Conservation (phyloP, 345 rosid genomes). For the Populus simonii region DNA sequence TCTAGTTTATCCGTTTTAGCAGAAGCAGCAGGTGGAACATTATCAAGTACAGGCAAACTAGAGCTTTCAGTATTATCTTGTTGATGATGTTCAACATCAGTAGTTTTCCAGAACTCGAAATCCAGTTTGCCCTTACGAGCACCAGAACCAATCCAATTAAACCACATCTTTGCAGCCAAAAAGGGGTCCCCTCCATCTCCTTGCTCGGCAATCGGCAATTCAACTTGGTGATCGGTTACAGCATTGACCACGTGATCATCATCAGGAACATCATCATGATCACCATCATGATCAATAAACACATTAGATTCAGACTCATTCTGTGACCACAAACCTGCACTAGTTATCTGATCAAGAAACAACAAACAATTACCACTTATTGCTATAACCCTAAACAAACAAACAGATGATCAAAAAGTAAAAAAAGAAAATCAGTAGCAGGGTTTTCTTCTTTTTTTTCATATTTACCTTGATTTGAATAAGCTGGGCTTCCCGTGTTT, state of each 20-base stretch:
- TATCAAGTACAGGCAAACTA: conserved; percentile 34
- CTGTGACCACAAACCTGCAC: conserved; percentile 88
- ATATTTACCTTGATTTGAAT: conserved; percentile 66
- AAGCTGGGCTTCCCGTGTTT: conserved; percentile 60
- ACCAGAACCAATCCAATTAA: conserved; percentile 47
- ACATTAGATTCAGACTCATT: conserved; percentile 43
- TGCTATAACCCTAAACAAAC: conserved; percentile 3
- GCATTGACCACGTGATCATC: conserved; percentile 36
- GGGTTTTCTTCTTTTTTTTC: neutral
- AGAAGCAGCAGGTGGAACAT: conserved; percentile 10
- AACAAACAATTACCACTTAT: conserved; percentile 15
- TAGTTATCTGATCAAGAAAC: conserved; percentile 61
- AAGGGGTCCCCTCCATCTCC: conserved; percentile 40
- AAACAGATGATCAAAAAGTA: neutral
- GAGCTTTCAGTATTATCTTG: conserved; percentile 47
- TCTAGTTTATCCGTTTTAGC: conserved; percentile 56
- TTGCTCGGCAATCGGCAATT: conserved; percentile 38
- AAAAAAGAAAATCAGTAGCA: neutral
- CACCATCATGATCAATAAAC: conserved; percentile 27
- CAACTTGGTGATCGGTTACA: conserved; percentile 31
- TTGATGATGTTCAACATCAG: conserved; percentile 47
- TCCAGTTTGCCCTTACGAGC: conserved; percentile 44
- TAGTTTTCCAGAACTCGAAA: conserved; percentile 48
- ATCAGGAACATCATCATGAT: neutral
- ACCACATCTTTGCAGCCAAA: conserved; percentile 49